Evolutionary conservation across 129 eudicot genomes (phyloP), one percentile per base, ranked within the genome.

Genomic region (Chrysanthemum seticuspe): DNA sequence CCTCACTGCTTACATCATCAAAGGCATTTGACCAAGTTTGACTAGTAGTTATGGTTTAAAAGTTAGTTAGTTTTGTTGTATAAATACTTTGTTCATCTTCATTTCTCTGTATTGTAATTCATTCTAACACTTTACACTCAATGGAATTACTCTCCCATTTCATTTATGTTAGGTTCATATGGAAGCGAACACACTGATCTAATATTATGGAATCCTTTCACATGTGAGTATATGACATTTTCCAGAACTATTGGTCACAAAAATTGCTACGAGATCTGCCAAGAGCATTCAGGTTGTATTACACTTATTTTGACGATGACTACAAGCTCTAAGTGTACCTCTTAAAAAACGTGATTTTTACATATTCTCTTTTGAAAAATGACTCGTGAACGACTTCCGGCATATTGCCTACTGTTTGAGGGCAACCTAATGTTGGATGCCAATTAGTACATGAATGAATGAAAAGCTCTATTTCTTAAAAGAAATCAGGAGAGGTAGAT

Each of bases 201-300:
- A 18, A 19, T 58, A 2, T 10, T 72, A 45, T 72, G 76, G 67
- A 72, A 72, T 58, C 25, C 25, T 23, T 23, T 23, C 67, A 57
- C 57, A 18, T 36, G 75, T n/a, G 57, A 71, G 5, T 40, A 71
- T 40, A 71, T 56, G 3, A 55, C 6, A 19, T n/a, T 71, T 27
- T 71, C 66, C 31, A 40, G 44, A 36, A 16, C 74, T 0, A 15
- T 49, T 49, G 12, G 29, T 54, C 19, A 5, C 4, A 14, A 11
- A 54, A 34, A 36, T 36, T n/a, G 74, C 31, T 56, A 16, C 45
- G 5, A 36, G 10, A 5, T 23, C 18, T 2, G 2, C 10, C 13
- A 10, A 40, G 21, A 47, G 73, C 51, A 56, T 55, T 3, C 44
- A 21, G n/a, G 13, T 44, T 57, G 36, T 71, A 56, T 71, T 71